phyloP scores from a whole-genome alignment of 768 basidiomycete genomes.

The Leccinum obscurum region DNA sequence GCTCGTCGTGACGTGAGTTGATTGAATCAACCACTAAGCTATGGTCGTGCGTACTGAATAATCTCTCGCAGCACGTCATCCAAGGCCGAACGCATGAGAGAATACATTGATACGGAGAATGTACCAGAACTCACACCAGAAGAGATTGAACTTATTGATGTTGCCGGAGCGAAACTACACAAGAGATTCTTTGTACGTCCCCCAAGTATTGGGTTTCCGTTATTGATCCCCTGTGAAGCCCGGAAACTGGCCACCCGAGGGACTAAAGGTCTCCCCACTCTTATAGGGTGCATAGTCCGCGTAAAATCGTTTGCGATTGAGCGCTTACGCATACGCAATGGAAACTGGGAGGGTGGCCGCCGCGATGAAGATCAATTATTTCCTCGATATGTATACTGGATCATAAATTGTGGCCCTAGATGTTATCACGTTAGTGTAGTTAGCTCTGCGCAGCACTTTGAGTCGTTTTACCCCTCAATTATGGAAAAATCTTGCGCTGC shows the following conservation, averaged over 20 bases:
- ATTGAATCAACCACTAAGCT: not conserved
- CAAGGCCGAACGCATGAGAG: constrained; percentile 33
- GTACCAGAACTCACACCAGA: constrained; percentile 29
- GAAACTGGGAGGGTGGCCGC: not conserved
- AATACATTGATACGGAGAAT: constrained; percentile 33
- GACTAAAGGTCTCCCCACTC: not conserved
- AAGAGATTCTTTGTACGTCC: constrained; percentile 30
- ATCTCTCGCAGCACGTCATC: constrained; percentile 30
- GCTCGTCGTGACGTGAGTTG: constrained; percentile 34
- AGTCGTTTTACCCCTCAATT: no score
- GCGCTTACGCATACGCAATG: not conserved
- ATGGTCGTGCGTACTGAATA: not conserved
- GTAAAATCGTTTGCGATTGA: not conserved
- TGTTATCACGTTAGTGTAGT: not conserved
- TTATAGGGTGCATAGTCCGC: not conserved
- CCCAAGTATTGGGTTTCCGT: not conserved
- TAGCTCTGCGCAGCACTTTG: no score
- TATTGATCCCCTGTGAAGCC: constrained; percentile 13
- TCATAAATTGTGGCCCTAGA: not conserved
- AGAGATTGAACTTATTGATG: constrained; percentile 28
- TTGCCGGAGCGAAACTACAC: constrained; percentile 24
- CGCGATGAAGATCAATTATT: not conserved
- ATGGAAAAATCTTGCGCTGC: no score
- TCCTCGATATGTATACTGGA: not conserved
- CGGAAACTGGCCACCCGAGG: constrained; percentile 23